Percentiles rank a stretch among this genome's conserved stretches.
These are phyloP conservation scores for Axilococcus clingmanii DNA, from an alignment of 139 green algal species.

Conservation along the genomic window DNA sequence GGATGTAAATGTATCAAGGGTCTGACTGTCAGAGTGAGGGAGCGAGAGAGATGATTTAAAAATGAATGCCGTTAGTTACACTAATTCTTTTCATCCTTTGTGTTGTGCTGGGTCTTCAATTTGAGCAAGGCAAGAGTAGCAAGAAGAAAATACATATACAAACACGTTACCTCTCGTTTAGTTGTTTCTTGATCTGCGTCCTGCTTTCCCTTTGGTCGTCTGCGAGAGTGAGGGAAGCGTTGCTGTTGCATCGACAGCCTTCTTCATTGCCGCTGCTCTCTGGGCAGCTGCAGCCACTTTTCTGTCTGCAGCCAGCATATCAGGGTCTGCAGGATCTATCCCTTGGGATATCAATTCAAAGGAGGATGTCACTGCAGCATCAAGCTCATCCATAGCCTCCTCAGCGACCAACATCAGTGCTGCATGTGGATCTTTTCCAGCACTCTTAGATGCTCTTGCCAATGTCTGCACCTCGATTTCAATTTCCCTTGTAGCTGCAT, in stretches of 20 bases:
- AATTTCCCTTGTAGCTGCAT: conserved; percentile 8
- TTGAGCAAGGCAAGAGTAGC: too few relatives aligned
- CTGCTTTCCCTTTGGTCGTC: too few relatives aligned
- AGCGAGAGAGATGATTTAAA: too few relatives aligned
- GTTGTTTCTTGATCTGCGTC: too few relatives aligned
- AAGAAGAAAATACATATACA: too few relatives aligned
- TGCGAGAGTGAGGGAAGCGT: too few relatives aligned
- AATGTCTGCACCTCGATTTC: conserved; percentile 11
- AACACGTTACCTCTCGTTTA: too few relatives aligned
- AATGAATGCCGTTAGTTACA: too few relatives aligned
- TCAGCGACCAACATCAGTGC: conserved; percentile 8
- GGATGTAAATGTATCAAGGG: conserved; percentile 19
- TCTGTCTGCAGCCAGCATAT: conserved; percentile 23
- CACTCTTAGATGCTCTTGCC: too few relatives aligned
- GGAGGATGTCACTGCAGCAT: conserved; percentile 5
- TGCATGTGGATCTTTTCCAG: conserved; percentile 1
- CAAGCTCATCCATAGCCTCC: conserved; percentile 17
- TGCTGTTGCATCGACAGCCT: conserved; percentile 13
- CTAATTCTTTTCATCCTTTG: too few relatives aligned
- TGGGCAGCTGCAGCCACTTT: conserved; percentile 15
- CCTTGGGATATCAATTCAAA: conserved; percentile 8
- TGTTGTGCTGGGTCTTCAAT: too few relatives aligned
- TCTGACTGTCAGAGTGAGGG: too few relatives aligned
- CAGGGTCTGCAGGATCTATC: conserved; percentile 1
- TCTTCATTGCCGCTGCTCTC: conserved; percentile 13